phyloP scores from a whole-genome alignment of 257 asterid genomes.

The Solanum pimpinellifolium region DNA sequence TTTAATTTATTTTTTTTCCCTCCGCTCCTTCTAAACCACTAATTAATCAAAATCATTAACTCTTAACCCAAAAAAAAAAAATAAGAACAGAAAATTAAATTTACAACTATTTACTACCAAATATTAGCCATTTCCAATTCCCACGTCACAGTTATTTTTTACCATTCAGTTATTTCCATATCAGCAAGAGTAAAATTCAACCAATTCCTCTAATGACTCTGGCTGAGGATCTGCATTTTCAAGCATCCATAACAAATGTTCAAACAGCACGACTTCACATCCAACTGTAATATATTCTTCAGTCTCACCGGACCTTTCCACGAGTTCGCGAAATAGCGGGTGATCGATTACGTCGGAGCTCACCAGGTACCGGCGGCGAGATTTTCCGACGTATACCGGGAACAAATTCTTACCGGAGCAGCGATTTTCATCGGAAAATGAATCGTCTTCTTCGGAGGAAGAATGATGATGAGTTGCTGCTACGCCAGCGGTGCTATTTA shows the following conservation, averaged over 20 bases:
- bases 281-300: conserved; percentile 38
- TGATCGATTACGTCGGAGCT: conserved; percentile 66
- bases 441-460: conserved; percentile 2
- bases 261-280: conserved; percentile 88
- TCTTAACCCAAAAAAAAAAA: background rate
- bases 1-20: background rate
- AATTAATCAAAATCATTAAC: conserved; percentile 17
- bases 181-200: conserved; percentile 63
- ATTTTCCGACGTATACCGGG: conserved; percentile 84
- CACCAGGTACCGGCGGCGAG: conserved; percentile 71
- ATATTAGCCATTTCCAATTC: conserved; percentile 12
- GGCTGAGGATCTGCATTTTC: conserved; percentile 84
- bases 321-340: conserved; percentile 83
- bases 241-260: conserved; percentile 82
- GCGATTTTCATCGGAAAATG: background rate
- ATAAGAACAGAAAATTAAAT: background rate
- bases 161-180: background rate
- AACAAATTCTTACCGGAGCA: conserved; percentile 11
- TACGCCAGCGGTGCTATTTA: conserved; percentile 22
- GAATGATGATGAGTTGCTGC: conserved; percentile 5
- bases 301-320: conserved; percentile 20
- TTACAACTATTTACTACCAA: conserved; percentile 34
- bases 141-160: conserved; percentile 2
- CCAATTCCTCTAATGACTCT: conserved; percentile 70
- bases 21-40: conserved; percentile 1